Percentiles rank a stretch among this genome's conserved stretches.
These are phyloP conservation scores for Mycena chlorophos DNA, from an alignment of 768 basidiomycete genomes.

Conservation along the genomic window DNA sequence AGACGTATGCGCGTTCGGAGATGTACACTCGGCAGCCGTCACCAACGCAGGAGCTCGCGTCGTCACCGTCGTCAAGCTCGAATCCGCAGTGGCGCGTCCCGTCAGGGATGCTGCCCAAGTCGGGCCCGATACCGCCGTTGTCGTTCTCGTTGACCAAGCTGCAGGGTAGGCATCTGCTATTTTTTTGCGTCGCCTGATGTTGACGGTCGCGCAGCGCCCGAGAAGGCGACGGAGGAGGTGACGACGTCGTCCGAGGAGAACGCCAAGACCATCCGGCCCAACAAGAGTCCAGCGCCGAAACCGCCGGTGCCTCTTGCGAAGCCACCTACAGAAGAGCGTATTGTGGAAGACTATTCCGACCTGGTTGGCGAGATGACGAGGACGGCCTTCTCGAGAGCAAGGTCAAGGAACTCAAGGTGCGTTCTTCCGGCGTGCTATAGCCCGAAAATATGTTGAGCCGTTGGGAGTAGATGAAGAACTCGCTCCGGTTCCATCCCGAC, in stretches of 20 bases:
- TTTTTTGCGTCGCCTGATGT: conserved; percentile 7
- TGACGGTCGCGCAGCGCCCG: conserved; percentile 48
- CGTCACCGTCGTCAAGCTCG: conserved; percentile 18
- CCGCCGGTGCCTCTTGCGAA: conserved; percentile 54
- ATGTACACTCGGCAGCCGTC: conserved; percentile 48
- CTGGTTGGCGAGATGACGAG: conserved; percentile 81
- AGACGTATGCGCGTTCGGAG: too few relatives aligned
- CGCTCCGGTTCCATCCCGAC: conserved; percentile 77
- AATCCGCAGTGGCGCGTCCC: conserved; percentile 29
- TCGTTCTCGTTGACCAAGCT: conserved; percentile 79
- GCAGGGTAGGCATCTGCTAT: conserved; percentile 46
- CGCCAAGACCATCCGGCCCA: conserved; percentile 77
- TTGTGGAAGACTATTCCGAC: conserved; percentile 92
- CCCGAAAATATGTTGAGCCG: not conserved
- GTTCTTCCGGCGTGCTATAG: conserved; percentile 10
- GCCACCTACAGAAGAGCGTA: conserved; percentile 64
- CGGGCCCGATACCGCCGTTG: conserved; percentile 55
- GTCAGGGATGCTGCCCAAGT: conserved; percentile 27
- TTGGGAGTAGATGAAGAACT: conserved; percentile 60
- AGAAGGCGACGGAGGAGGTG: conserved; percentile 58
- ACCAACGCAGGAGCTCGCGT: conserved; percentile 37
- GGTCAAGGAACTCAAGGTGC: conserved; percentile 81
- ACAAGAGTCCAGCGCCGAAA: conserved; percentile 62
- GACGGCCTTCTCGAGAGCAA: conserved; percentile 68
- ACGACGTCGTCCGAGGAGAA: conserved; percentile 63